Evolutionary conservation across 257 asterid genomes (phyloP).

Genomic region (Solanum pimpinellifolium): DNA sequence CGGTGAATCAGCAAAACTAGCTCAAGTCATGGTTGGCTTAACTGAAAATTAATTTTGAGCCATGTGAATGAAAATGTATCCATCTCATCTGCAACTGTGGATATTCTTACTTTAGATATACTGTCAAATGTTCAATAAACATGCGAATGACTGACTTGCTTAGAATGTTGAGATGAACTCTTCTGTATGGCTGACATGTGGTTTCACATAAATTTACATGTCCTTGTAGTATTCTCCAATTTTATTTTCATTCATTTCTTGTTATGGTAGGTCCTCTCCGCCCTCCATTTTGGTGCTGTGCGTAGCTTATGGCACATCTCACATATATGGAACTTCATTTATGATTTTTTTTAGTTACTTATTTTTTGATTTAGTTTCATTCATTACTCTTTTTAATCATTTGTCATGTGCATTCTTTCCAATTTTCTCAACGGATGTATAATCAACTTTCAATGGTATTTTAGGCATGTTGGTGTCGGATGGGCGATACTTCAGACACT

Average conservation of each 20-base stretch:
- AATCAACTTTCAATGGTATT: constrained; percentile 6
- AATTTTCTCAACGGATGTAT: not conserved
- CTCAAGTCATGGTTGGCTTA: not conserved
- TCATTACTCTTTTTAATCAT: not conserved
- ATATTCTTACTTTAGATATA: not conserved
- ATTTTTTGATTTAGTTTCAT: not conserved
- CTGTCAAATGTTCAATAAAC: not conserved
- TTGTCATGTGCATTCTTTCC: not conserved
- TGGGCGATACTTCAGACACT: constrained; percentile 67
- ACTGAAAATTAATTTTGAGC: not conserved
- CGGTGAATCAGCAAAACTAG: not conserved
- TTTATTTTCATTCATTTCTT: not conserved
- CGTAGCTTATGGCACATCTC: not conserved
- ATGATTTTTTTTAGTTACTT: not conserved
- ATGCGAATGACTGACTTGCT: not conserved
- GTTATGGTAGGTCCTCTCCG: not conserved
- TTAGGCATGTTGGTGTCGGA: constrained; percentile 89
- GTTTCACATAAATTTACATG: not conserved
- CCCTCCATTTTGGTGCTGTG: not conserved
- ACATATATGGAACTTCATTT: not conserved
- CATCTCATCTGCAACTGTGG: not conserved
- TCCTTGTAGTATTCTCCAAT: not conserved
- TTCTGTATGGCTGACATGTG: not conserved
- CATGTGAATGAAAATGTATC: not conserved
- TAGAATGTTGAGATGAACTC: not conserved